Percentiles rank a stretch among this genome's conserved stretches.
These are phyloP conservation scores for Cladobotryum protrusum DNA, from an alignment of 2,329 filamentous ascomycete genomes.

Conservation along the genomic window DNA sequence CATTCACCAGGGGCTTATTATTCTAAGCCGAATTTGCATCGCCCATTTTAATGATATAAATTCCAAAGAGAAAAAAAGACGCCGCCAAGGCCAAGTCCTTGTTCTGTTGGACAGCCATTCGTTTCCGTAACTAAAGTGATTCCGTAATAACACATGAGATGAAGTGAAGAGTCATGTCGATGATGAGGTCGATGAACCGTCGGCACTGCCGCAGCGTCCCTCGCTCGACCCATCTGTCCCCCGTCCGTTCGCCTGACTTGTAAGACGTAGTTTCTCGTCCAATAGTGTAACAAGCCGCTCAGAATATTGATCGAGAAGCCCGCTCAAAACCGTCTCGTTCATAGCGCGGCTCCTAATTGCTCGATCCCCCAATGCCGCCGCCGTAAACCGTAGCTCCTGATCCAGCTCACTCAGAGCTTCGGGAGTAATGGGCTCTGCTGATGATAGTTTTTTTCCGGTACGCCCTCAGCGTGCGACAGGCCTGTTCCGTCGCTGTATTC, in stretches of 20 bases:
- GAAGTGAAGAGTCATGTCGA: conserved; percentile 24
- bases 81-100: conserved; percentile 7
- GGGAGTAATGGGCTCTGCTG: conserved; percentile 49
- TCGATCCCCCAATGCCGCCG: conserved; percentile 53
- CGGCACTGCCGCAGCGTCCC: conserved; percentile 27
- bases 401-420: conserved; percentile 58
- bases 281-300: conserved; percentile 64
- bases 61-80: conserved; percentile 5
- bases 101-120: conserved; percentile 2
- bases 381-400: conserved; percentile 57
- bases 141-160: conserved; percentile 5
- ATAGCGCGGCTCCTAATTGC: conserved; percentile 48
- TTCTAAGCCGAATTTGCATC: background rate
- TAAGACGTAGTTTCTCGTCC: conserved; percentile 61
- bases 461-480: conserved; percentile 54
- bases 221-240: conserved; percentile 24
- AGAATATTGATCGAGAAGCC: conserved; percentile 68
- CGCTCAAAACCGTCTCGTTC: conserved; percentile 53
- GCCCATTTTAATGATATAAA: conserved; percentile 7
- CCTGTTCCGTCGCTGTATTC: conserved; percentile 58
- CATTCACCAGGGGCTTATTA: background rate
- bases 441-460: conserved; percentile 58
- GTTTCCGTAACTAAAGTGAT: background rate
- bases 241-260: conserved; percentile 27
- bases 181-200: conserved; percentile 29